Evolutionary conservation across 768 basidiomycete genomes (phyloP).

Genomic region (Butyriboletus loyo): DNA sequence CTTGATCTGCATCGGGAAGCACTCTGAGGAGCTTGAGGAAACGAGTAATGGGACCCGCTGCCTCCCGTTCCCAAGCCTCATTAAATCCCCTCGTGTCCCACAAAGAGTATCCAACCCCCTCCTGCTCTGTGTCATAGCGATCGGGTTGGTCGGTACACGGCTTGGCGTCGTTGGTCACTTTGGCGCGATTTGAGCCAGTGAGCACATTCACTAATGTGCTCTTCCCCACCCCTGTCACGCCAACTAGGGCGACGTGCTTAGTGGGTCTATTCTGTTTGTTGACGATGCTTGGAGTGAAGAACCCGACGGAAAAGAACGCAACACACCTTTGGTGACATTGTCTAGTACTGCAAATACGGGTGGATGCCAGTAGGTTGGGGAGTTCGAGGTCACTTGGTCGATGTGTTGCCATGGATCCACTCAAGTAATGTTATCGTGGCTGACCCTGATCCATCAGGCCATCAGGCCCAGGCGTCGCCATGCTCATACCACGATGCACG

Average conservation of each 20-base stretch:
- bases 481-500: conserved; percentile 2
- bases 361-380: background rate
- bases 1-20: conserved; percentile 6
- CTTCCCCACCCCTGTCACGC: conserved; percentile 14
- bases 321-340: conserved; percentile 5
- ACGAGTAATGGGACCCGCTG: background rate
- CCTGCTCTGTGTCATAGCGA: background rate
- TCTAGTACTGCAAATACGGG: background rate
- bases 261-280: background rate
- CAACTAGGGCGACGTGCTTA: conserved; percentile 14
- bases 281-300: background rate
- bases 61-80: conserved; percentile 3
- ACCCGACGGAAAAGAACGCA: background rate
- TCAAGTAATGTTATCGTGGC: background rate
- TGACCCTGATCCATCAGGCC: no score
- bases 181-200: background rate
- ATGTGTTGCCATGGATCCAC: background rate
- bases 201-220: conserved; percentile 18
- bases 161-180: conserved; percentile 2
- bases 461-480: background rate
- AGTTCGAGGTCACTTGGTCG: background rate
- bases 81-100: conserved; percentile 16
- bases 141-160: conserved; percentile 1
- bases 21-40: conserved; percentile 5
- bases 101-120: background rate